Evolutionary conservation across 306 rosid species (phyloP), one percentile per base, ranked within the genome.

Genomic region (Dicorynia guianensis): DNA sequence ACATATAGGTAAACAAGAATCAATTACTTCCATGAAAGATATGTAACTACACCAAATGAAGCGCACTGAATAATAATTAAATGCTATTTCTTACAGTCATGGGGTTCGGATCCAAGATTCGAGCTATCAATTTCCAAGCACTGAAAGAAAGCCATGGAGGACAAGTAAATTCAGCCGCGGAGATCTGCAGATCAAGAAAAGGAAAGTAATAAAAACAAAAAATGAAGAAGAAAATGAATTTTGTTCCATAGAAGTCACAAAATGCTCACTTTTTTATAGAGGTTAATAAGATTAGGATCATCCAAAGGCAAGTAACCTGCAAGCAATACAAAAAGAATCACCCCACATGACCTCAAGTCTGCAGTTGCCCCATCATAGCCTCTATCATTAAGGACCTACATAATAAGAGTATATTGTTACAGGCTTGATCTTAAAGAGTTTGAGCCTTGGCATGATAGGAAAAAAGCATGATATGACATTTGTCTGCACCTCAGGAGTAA

Each of bases 221-320:
- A 67, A 74, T 12, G 39, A 76, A 70, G 59, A 61, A 70, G 3
- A 55, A 52, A 13, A 52, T 18, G 65, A 60, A 47, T 71, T 47
- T 70, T 48, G 63, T 50, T 36, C 43, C 8, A 46, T 56, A 47
- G 70, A 80, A 40, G 71, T 60, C 48, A 66, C 65, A 65, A 66
- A 73, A 57, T 66, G 87, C 89, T 83, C 78, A 90, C 99, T 77
- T 92, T 95, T 88, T 87, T 90, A 79, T 95, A 95, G 73, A 95
- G 91, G 84, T 64, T 87, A 79, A 92, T 83, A 76, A 95, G 86
- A 92, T 92, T 95, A 68, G 97, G 75, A 62, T 95, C 99, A 69
- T 95, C 97, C 20, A 95, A 95, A 62, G 99, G 99, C 92, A 95
- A 85, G 93, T 95, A 95, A 82, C 99, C 99, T 58, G 99, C 99